Evolutionary conservation across 805 yeast species (phyloP).

Genomic region (Teunomyces cretensis): DNA sequence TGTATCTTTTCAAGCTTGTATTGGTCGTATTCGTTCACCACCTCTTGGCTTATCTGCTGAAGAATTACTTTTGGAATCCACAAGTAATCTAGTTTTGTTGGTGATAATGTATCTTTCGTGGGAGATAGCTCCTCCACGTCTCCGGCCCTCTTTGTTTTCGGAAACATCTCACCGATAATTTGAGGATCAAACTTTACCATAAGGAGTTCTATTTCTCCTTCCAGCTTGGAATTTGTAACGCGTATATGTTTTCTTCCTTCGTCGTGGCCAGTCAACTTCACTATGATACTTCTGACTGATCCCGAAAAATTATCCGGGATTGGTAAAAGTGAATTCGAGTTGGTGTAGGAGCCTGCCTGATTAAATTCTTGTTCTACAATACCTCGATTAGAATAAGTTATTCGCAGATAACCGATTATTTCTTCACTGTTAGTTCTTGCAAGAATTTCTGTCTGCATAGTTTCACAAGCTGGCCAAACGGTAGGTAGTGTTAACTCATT

Average conservation of each 20-base stretch:
- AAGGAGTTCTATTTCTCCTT: conserved; percentile 14
- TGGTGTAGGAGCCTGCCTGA: not conserved
- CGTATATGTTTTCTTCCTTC: conserved; percentile 1
- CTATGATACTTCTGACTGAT: conserved; percentile 12
- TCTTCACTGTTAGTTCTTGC: conserved; percentile 2
- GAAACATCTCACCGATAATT: conserved; percentile 12
- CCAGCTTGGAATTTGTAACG: conserved; percentile 13
- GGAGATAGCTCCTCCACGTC: conserved; percentile 3
- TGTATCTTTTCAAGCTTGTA: conserved; percentile 12
- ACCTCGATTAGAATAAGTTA: not conserved
- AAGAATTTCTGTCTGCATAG: not conserved
- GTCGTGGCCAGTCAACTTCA: conserved; percentile 10
- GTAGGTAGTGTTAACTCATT: conserved; percentile 1
- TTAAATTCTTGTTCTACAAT: not conserved
- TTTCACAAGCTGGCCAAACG: not conserved
- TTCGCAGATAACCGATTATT: not conserved
- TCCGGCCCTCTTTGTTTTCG: conserved; percentile 8
- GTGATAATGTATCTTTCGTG: not conserved
- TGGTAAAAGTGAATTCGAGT: not conserved
- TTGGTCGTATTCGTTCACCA: conserved; percentile 13
- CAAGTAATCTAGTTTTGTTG: conserved; percentile 9
- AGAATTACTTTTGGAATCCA: conserved; percentile 24
- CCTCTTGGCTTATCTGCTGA: conserved; percentile 11
- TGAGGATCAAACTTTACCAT: conserved; percentile 19
- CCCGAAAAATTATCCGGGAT: conserved; percentile 9